Evolutionary conservation across 768 basidiomycete genomes (phyloP).

Genomic region (Suillus placidus): DNA sequence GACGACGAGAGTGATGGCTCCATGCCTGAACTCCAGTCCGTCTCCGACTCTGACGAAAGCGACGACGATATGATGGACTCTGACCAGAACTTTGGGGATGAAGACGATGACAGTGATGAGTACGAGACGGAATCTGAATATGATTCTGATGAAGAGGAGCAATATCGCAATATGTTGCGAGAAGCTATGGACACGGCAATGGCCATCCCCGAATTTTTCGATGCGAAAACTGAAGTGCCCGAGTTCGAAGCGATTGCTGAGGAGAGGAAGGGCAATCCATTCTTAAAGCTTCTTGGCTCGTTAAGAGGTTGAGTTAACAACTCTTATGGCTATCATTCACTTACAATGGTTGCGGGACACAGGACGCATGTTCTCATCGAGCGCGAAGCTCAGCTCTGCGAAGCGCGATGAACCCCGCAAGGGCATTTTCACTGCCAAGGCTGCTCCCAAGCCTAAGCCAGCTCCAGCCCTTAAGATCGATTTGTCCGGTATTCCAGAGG

Average conservation of each 20-base stretch:
- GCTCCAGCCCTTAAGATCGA: conserved; percentile 12
- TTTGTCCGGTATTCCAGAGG: conserved; percentile 11
- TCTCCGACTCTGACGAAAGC: conserved; percentile 57
- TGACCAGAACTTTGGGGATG: conserved; percentile 37
- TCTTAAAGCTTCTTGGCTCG: conserved; percentile 74
- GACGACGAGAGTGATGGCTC: conserved; percentile 50
- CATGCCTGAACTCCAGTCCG: conserved; percentile 69
- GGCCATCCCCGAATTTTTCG: conserved; percentile 58
- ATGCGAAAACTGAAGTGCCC: conserved; percentile 48
- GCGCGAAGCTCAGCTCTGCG: conserved; percentile 46
- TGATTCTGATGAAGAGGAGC: conserved; percentile 71
- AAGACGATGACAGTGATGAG: conserved; percentile 38
- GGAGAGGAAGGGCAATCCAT: conserved; percentile 70
- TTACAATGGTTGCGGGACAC: conserved; percentile 7
- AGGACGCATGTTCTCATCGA: conserved; percentile 69
- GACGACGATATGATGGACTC: conserved; percentile 37
- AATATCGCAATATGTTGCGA: conserved; percentile 58
- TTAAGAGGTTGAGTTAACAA: conserved; percentile 56
- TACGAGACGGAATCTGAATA: conserved; percentile 49
- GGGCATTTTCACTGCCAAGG: conserved; percentile 22
- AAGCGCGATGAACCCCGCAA: conserved; percentile 37
- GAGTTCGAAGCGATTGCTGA: conserved; percentile 48
- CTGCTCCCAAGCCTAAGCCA: conserved; percentile 13
- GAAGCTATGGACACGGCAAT: conserved; percentile 76
- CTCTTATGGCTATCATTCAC: background rate